A percentile compares a stretch with the other conserved stretches of the same genome.
These are phyloP conservation scores for Nemania serpens DNA, from an alignment of 2,329 filamentous ascomycete genomes.

Conservation along the genomic window DNA sequence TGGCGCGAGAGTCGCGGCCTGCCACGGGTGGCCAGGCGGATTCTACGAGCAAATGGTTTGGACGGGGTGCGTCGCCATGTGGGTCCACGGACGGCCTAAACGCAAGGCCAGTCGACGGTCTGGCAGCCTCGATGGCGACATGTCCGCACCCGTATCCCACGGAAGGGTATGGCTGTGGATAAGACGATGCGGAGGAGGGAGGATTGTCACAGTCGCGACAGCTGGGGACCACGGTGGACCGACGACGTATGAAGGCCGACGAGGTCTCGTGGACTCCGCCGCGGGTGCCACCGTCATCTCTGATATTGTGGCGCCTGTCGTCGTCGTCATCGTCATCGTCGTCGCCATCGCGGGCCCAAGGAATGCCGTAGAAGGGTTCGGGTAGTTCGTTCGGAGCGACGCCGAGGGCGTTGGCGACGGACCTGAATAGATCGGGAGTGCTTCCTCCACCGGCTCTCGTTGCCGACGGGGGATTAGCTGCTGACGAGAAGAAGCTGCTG, in stretches of 20 bases:
- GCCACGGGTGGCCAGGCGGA: conserved; percentile 16
- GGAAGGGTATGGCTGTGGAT: conserved; percentile 42
- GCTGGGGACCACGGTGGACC: conserved; percentile 1
- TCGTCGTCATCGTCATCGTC: conserved; percentile 16
- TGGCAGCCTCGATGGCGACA: background rate
- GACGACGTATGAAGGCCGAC: conserved; percentile 20
- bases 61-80: background rate
- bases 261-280: conserved; percentile 17
- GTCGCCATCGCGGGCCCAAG: conserved; percentile 25
- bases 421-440: conserved; percentile 32
- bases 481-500: conserved; percentile 22
- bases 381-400: conserved; percentile 38
- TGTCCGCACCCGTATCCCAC: conserved; percentile 12
- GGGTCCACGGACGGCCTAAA: conserved; percentile 4
- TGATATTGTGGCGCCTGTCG: background rate
- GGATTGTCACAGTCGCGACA: conserved; percentile 21
- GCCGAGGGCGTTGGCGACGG: conserved; percentile 38
- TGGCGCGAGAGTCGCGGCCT: conserved; percentile 44
- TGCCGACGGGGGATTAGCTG: conserved; percentile 29
- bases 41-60: conserved; percentile 36
- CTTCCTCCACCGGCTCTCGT: conserved; percentile 17
- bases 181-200: conserved; percentile 15
- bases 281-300: background rate
- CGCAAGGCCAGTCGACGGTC: background rate
- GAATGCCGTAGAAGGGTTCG: conserved; percentile 43